phyloP scores from a whole-genome alignment of 257 asterid genomes.

The Catharanthus roseus region DNA sequence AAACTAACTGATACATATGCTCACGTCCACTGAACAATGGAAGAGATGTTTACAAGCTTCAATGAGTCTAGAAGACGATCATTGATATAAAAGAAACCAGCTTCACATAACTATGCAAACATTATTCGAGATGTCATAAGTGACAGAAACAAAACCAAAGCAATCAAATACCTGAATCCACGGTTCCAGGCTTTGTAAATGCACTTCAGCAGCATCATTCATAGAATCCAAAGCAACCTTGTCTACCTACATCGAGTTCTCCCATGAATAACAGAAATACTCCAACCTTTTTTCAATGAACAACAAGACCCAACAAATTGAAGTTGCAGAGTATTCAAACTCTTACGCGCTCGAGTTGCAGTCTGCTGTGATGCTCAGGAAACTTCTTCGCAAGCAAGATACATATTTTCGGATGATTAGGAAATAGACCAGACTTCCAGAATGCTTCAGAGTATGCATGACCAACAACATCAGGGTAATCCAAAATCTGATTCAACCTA shows the following conservation, averaged over 20 bases:
- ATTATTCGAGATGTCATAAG: neutral
- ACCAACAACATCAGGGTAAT: constrained; percentile 75
- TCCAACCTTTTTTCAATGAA: constrained; percentile 15
- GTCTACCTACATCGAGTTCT: constrained; percentile 56
- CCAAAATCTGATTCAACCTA: constrained; percentile 87
- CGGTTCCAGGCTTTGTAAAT: constrained; percentile 91
- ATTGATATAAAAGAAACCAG: neutral
- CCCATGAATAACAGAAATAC: constrained; percentile 16
- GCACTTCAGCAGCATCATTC: constrained; percentile 81
- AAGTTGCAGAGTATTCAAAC: constrained; percentile 12
- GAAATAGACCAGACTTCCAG: constrained; percentile 97
- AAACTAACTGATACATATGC: neutral
- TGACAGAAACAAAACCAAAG: constrained; percentile 9
- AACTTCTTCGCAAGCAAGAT: constrained; percentile 81
- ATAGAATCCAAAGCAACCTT: constrained; percentile 84
- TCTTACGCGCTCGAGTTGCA: constrained; percentile 94
- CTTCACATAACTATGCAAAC: neutral
- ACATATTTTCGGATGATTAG: constrained; percentile 87
- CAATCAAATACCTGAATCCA: constrained; percentile 70
- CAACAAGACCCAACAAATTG: constrained; percentile 6
- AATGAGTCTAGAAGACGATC: neutral
- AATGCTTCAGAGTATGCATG: constrained; percentile 85
- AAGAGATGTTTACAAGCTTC: neutral
- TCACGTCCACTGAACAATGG: neutral
- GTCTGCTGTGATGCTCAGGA: constrained; percentile 96